These are phyloP conservation scores for Rhizoclosmatium sp. DNA, from an alignment of 192 early-diverging fungal species.

Conservation along the genomic window DNA sequence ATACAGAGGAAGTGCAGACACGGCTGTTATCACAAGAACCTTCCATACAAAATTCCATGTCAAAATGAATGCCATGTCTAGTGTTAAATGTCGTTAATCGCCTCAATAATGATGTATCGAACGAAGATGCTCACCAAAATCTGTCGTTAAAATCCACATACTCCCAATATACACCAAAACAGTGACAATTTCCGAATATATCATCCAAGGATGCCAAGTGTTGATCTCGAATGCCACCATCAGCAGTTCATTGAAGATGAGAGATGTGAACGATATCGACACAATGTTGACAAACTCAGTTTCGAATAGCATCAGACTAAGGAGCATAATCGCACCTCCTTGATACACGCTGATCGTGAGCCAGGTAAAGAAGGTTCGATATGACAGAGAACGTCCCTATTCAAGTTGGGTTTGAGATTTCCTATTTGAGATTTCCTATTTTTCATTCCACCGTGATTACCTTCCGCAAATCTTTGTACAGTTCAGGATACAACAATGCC, in stretches of 20 bases:
- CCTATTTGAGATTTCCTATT: not conserved
- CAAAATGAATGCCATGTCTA: slow-evolving; percentile 86
- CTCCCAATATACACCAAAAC: slow-evolving; percentile 85
- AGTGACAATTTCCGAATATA: slow-evolving; percentile 83
- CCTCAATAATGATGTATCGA: not conserved
- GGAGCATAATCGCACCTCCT: slow-evolving; percentile 94
- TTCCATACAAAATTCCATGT: slow-evolving; percentile 90
- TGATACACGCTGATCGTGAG: slow-evolving; percentile 94
- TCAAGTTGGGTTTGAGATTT: not conserved
- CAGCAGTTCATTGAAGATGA: slow-evolving; percentile 93
- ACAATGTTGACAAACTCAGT: slow-evolving; percentile 95
- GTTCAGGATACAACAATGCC: slow-evolving; percentile 90
- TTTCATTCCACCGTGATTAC: slow-evolving; percentile 27
- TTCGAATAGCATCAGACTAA: slow-evolving; percentile 94
- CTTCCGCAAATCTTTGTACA: slow-evolving; percentile 94
- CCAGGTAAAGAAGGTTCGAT: slow-evolving; percentile 95
- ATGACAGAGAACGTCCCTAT: slow-evolving; percentile 86
- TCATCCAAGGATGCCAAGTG: slow-evolving; percentile 93
- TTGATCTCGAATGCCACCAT: slow-evolving; percentile 96
- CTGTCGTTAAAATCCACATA: slow-evolving; percentile 87
- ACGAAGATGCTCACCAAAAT: slow-evolving; percentile 76
- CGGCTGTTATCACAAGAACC: slow-evolving; percentile 84
- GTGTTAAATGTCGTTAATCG: not conserved
- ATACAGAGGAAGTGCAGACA: slow-evolving; percentile 87
- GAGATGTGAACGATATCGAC: slow-evolving; percentile 91